phyloP scores from a whole-genome alignment of 2,329 filamentous ascomycete genomes.

The Aaosphaeria arxii region DNA sequence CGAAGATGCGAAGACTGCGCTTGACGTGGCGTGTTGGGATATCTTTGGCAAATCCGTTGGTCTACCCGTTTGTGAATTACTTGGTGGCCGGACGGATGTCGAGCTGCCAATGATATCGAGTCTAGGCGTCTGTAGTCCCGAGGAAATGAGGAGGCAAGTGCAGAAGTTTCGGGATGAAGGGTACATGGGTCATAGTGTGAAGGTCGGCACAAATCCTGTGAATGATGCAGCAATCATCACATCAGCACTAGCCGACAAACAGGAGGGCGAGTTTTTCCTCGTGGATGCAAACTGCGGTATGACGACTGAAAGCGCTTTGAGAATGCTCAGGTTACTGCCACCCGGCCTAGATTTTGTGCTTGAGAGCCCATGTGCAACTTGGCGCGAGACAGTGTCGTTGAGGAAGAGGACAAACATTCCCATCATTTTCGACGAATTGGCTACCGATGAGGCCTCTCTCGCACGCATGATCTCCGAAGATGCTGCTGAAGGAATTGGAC shows the following conservation, averaged over 20 bases:
- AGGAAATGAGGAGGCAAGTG: not conserved
- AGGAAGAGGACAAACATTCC: constrained; percentile 16
- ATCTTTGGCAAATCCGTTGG: constrained; percentile 19
- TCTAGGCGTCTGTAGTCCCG: not conserved
- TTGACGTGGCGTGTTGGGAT: constrained; percentile 20
- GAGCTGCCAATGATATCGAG: constrained; percentile 5
- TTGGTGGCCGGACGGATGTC: constrained; percentile 16
- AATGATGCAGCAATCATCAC: not conserved
- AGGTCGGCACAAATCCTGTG: constrained; percentile 1
- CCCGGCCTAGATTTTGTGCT: constrained; percentile 17
- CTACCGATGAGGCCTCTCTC: constrained; percentile 10
- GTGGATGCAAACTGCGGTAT: constrained; percentile 2
- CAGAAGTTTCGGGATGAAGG: not conserved
- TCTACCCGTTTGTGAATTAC: constrained; percentile 18
- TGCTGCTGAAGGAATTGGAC: constrained; percentile 18
- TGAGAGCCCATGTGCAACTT: constrained; percentile 21
- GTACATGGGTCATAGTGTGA: not conserved
- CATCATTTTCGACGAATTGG: constrained; percentile 19
- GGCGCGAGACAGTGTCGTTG: constrained; percentile 16
- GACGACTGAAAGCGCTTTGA: constrained; percentile 14
- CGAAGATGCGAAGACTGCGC: constrained; percentile 17
- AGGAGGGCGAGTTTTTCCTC: constrained; percentile 1
- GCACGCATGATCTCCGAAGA: constrained; percentile 19
- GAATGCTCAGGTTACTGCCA: constrained; percentile 19
- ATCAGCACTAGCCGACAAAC: constrained; percentile 1